phyloP scores from a whole-genome alignment of 2,329 filamentous ascomycete species.

The Xylariales sp. region DNA sequence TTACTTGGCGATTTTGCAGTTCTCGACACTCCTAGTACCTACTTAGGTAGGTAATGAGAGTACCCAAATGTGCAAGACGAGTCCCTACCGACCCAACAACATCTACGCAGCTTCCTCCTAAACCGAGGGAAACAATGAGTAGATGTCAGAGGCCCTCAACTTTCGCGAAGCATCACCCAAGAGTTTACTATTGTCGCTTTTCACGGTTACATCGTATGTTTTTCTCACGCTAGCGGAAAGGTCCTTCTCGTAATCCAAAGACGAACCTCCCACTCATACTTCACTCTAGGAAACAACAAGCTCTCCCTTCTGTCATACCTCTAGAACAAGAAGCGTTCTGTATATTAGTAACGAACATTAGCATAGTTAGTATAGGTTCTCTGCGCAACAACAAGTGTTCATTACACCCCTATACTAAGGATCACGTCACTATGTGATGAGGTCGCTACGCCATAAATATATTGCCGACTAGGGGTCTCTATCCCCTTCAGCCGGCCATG shows the following conservation, averaged over 20 bases:
- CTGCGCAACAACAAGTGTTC: too few relatives aligned
- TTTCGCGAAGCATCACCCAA: neutral
- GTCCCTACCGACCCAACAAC: neutral
- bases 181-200: neutral
- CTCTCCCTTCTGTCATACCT: too few relatives aligned
- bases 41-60: too few relatives aligned
- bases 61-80: neutral
- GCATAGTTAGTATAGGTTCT: too few relatives aligned
- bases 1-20: too few relatives aligned
- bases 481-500: neutral
- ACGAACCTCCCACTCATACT: neutral
- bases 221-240: neutral
- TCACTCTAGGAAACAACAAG: conserved; percentile 3
- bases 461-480: neutral
- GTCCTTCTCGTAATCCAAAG: neutral
- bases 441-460: neutral
- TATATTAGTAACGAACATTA: too few relatives aligned
- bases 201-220: neutral
- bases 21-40: too few relatives aligned
- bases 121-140: neutral
- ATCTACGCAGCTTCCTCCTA: neutral
- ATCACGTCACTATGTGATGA: neutral
- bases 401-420: too few relatives aligned
- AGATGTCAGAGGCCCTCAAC: neutral
- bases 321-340: too few relatives aligned